These are phyloP conservation scores for Solanum bulbocastanum DNA, from an alignment of 257 asterid genomes.

Conservation along the genomic window DNA sequence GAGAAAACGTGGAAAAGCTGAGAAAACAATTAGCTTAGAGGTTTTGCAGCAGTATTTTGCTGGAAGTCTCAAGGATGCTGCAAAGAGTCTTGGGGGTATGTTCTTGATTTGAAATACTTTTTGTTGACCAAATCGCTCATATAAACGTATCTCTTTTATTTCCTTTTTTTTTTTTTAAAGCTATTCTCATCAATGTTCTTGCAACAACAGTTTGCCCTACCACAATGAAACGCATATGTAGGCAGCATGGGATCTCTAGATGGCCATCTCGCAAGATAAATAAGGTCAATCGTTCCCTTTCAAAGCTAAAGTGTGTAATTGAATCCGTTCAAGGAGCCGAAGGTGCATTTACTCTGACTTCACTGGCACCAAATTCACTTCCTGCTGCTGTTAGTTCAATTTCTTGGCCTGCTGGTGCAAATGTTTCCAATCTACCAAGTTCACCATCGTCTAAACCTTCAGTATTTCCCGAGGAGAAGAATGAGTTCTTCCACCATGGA, in stretches of 20 bases:
- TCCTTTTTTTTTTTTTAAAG: background rate
- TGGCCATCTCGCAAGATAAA: slow-evolving; percentile 98
- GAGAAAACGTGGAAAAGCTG: slow-evolving; percentile 82
- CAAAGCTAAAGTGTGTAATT: slow-evolving; percentile 69
- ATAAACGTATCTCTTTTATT: background rate
- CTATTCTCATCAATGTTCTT: background rate
- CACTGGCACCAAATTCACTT: slow-evolving; percentile 44
- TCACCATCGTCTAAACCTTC: slow-evolving; percentile 35
- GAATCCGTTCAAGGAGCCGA: slow-evolving; percentile 90
- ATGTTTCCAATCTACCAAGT: slow-evolving; percentile 30
- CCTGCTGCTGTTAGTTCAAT: slow-evolving; percentile 57
- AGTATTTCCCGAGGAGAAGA: slow-evolving; percentile 40
- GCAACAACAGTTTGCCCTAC: slow-evolving; percentile 81
- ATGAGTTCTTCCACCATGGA: slow-evolving; percentile 10
- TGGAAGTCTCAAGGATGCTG: slow-evolving; percentile 89
- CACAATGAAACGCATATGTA: slow-evolving; percentile 86
- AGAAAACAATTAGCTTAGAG: slow-evolving; percentile 81
- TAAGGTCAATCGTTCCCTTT: slow-evolving; percentile 78
- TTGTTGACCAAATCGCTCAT: background rate
- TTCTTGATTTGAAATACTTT: background rate
- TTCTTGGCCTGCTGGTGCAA: slow-evolving; percentile 53
- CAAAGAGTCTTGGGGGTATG: slow-evolving; percentile 89
- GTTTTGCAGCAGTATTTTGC: slow-evolving; percentile 79
- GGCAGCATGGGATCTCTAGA: slow-evolving; percentile 88
- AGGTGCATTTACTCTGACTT: slow-evolving; percentile 60